A percentile compares a stretch with the other conserved stretches of the same genome.
Evolutionary conservation across 83 land plant genomes (phyloP).

Genomic region (Isoetes engelmannii): DNA sequence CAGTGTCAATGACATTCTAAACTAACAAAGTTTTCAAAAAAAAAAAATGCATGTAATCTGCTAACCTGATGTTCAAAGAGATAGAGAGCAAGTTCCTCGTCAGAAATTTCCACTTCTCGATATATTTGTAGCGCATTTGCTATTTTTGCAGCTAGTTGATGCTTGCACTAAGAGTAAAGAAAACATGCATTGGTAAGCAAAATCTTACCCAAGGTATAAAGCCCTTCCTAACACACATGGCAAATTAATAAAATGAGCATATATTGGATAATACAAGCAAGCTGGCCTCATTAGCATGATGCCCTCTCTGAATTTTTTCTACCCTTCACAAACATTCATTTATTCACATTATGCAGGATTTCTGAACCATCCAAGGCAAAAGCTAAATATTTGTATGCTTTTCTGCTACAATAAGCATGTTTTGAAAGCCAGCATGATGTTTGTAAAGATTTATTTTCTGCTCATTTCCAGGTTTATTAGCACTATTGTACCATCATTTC

Average conservation of each 20-base stretch:
- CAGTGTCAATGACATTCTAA: too few relatives aligned
- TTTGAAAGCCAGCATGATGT: too few relatives aligned
- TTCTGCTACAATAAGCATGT: too few relatives aligned
- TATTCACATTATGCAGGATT: too few relatives aligned
- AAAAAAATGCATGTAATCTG: too few relatives aligned
- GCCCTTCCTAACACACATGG: background rate
- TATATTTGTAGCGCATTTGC: conserved; percentile 53
- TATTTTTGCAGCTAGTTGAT: conserved; percentile 86
- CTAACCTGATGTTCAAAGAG: conserved; percentile 26
- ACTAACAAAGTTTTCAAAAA: too few relatives aligned
- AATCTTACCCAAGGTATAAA: conserved; percentile 3
- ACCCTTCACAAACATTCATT: background rate
- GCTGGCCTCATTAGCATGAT: background rate
- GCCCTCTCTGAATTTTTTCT: background rate
- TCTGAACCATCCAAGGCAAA: too few relatives aligned
- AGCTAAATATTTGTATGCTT: too few relatives aligned
- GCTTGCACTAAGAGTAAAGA: conserved; percentile 60
- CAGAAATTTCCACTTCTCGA: conserved; percentile 55
- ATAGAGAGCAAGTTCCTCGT: conserved; percentile 61
- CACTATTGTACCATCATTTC: background rate
- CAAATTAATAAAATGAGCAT: background rate
- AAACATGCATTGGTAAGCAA: conserved; percentile 7
- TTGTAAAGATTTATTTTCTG: background rate
- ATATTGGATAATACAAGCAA: background rate
- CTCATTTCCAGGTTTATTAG: background rate